Percentiles rank a stretch among this genome's conserved stretches.
phyloP scores from a whole-genome alignment of 1,139 yeast species.

The Suhomyces chickasaworum region DNA sequence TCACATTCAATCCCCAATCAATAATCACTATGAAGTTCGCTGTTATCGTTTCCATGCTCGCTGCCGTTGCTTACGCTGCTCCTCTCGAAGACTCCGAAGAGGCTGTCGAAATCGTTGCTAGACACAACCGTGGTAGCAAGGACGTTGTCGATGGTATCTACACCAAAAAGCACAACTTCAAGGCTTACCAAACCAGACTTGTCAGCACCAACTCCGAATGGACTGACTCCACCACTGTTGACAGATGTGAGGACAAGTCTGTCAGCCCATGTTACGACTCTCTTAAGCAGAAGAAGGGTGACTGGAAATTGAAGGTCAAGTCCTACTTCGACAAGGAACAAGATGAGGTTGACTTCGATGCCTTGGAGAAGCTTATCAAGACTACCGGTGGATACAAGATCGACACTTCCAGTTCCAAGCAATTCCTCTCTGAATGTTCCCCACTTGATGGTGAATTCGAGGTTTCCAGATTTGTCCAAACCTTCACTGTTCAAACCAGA shows the following conservation, averaged over 20 bases:
- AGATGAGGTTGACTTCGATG: not conserved
- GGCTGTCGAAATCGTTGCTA: not conserved
- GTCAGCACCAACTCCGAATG: not conserved
- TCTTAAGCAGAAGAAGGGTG: not conserved
- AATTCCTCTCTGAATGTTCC: not conserved
- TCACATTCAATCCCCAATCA: not conserved
- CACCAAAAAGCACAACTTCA: not conserved
- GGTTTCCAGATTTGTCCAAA: not conserved
- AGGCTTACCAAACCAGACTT: not conserved
- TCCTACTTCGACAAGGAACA: not conserved
- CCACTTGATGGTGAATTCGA: not conserved
- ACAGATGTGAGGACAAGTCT: not conserved
- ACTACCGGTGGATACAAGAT: not conserved
- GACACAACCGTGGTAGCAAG: not conserved
- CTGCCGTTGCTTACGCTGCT: slow-evolving; percentile 1
- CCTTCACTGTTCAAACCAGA: slow-evolving; percentile 1
- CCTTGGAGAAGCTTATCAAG: not conserved
- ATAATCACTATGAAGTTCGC: not conserved
- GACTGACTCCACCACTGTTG: not conserved
- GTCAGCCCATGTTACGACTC: not conserved
- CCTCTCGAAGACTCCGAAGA: not conserved
- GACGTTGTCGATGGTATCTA: not conserved
- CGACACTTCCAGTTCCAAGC: not conserved
- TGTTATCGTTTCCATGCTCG: not conserved
- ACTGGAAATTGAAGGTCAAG: not conserved